Percentiles rank a stretch among this genome's conserved stretches.
Conservation (phyloP, 106 monocot species). For the Acanthochlamys bracteata region DNA sequence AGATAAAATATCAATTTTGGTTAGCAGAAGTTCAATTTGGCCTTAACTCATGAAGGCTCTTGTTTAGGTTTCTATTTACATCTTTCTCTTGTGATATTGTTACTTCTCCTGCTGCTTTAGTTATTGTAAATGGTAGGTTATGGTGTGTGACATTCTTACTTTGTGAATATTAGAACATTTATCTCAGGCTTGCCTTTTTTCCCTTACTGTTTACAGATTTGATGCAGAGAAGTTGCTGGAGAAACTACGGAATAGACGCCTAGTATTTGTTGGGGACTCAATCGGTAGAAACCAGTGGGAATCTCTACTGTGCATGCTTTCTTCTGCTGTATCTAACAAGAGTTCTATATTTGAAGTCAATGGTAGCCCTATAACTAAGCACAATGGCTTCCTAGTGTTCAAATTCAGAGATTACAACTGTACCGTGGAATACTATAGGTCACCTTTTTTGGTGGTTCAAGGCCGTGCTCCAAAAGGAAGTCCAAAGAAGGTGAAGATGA, state of each 20-base stretch:
- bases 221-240: conserved; percentile 17
- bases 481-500: conserved; percentile 13
- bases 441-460: conserved; percentile 20
- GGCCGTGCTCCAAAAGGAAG: neutral
- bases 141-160: neutral
- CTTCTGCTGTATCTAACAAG: conserved; percentile 20
- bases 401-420: conserved; percentile 24
- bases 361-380: conserved; percentile 23
- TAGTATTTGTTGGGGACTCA: conserved; percentile 33
- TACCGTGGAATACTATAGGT: conserved; percentile 24
- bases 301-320: conserved; percentile 34
- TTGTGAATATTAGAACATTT: neutral
- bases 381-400: conserved; percentile 24
- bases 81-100: neutral
- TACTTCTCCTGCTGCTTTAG: neutral
- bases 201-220: conserved; percentile 9
- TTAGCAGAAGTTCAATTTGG: no score
- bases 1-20: no score
- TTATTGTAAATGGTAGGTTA: neutral
- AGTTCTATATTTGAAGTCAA: conserved; percentile 33
- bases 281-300: conserved; percentile 38
- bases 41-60: neutral
- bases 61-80: neutral
- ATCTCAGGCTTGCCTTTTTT: neutral
- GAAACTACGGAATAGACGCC: conserved; percentile 18